Conservation (phyloP, 768 basidiomycete species). For the Tubosaeta sp. region DNA sequence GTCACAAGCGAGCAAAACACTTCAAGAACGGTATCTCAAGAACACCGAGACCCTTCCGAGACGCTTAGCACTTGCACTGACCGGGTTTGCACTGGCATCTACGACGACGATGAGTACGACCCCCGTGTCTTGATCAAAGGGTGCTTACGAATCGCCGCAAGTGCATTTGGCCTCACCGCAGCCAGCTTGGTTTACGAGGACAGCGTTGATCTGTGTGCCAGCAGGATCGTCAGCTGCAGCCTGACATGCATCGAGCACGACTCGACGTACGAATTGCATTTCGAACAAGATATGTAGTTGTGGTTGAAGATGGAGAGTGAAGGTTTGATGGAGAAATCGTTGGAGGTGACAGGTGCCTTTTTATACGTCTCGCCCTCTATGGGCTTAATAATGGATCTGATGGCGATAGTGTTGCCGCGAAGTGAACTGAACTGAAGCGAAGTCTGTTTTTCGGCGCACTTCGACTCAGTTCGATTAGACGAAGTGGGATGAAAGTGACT, state of each 20-base stretch:
- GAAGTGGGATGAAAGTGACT: too few relatives aligned
- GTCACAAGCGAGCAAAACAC: not conserved
- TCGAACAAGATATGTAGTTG: not conserved
- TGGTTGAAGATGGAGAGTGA: too few relatives aligned
- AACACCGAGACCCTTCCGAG: not conserved
- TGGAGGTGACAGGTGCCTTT: not conserved
- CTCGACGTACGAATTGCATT: slow-evolving; percentile 14
- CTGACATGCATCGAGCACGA: too few relatives aligned
- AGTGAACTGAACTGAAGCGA: too few relatives aligned
- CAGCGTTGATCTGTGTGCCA: not conserved
- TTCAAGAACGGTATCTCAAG: not conserved
- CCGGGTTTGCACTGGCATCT: slow-evolving; percentile 11
- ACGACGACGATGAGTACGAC: not conserved
- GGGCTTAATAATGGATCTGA: too few relatives aligned
- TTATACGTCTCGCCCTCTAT: slow-evolving; percentile 9
- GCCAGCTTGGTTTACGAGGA: slow-evolving; percentile 14
- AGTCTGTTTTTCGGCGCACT: too few relatives aligned
- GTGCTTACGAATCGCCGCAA: slow-evolving; percentile 11
- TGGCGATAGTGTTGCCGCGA: too few relatives aligned
- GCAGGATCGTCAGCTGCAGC: too few relatives aligned
- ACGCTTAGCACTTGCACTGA: slow-evolving; percentile 11
- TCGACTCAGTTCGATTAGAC: too few relatives aligned
- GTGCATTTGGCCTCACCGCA: slow-evolving; percentile 7
- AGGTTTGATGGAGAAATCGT: too few relatives aligned
- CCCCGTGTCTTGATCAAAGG: not conserved